These are phyloP conservation scores for Lipomyces sp. DNA, from an alignment of 805 yeast genomes.

Conservation along the genomic window DNA sequence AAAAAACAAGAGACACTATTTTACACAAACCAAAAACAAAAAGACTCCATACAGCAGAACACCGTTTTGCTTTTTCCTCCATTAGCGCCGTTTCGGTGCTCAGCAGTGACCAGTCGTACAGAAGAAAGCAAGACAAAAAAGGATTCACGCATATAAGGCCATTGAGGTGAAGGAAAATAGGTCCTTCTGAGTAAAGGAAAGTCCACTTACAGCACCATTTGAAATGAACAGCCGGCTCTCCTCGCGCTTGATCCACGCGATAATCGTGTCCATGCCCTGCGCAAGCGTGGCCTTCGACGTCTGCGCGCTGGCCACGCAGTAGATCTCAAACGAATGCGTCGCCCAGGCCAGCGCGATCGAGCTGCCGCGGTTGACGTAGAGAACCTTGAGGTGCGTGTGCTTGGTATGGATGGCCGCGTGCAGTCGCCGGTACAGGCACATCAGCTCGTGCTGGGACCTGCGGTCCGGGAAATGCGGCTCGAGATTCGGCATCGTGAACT, in stretches of 20 bases:
- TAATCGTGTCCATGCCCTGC: slow-evolving; percentile 58
- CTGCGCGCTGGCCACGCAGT: slow-evolving; percentile 56
- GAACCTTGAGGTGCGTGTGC: slow-evolving; percentile 32
- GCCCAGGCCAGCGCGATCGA: slow-evolving; percentile 51
- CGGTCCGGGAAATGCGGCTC: slow-evolving; percentile 41
- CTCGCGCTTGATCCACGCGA: slow-evolving; percentile 72
- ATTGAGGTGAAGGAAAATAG: slow-evolving; percentile 14
- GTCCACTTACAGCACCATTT: slow-evolving; percentile 33
- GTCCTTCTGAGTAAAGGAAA: slow-evolving; percentile 20
- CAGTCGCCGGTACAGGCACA: slow-evolving; percentile 37
- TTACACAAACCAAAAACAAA: background rate
- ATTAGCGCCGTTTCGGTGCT: too few species aligned
- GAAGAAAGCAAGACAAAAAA: background rate
- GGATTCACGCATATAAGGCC: slow-evolving; percentile 15
- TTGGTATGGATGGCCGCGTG: slow-evolving; percentile 40
- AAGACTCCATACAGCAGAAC: background rate
- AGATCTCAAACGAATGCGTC: slow-evolving; percentile 60
- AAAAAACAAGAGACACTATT: background rate
- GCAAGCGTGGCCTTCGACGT: slow-evolving; percentile 57
- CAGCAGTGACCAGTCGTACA: too few species aligned
- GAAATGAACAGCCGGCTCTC: slow-evolving; percentile 48
- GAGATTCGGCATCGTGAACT: slow-evolving; percentile 49
- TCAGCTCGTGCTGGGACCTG: slow-evolving; percentile 31
- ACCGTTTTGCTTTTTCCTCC: too few species aligned
- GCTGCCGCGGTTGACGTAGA: slow-evolving; percentile 31